Evolutionary conservation across 2,329 filamentous ascomycete genomes (phyloP).

Genomic region (Ceratocystiopsis sp.): DNA sequence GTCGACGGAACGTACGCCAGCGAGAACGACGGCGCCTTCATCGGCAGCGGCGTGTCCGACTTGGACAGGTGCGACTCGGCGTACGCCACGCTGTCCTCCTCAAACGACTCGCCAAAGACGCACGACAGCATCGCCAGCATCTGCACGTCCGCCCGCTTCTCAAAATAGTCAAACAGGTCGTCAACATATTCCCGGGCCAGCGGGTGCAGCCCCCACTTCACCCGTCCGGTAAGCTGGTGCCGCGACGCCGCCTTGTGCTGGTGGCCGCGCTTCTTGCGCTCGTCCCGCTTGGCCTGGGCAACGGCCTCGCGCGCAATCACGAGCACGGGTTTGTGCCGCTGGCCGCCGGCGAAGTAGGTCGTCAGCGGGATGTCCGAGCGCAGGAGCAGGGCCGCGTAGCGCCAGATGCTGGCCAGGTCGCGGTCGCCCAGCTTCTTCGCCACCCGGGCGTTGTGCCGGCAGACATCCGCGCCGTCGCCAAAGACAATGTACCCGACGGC

Average conservation of each 20-base stretch:
- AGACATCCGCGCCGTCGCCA: conserved; percentile 65
- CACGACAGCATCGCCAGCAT: conserved; percentile 59
- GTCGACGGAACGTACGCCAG: conserved; percentile 47
- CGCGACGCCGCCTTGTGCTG: neutral
- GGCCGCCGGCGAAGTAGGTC: conserved; percentile 14
- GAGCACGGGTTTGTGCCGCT: conserved; percentile 42
- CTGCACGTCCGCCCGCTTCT: conserved; percentile 44
- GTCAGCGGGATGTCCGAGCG: conserved; percentile 57
- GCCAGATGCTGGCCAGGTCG: conserved; percentile 72
- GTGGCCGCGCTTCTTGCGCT: conserved; percentile 1
- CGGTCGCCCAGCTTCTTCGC: conserved; percentile 52
- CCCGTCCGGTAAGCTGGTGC: conserved; percentile 32
- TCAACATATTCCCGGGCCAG: conserved; percentile 43
- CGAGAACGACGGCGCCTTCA: conserved; percentile 50
- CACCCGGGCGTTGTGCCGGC: conserved; percentile 64
- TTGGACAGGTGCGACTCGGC: conserved; percentile 38
- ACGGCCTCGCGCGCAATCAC: conserved; percentile 51
- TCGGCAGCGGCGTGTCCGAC: conserved; percentile 43
- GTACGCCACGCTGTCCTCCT: conserved; percentile 42
- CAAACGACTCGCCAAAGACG: conserved; percentile 45
- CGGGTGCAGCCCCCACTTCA: conserved; percentile 52
- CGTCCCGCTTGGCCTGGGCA: conserved; percentile 19
- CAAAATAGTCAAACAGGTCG: conserved; percentile 47
- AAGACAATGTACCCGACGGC: conserved; percentile 72
- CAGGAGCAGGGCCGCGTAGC: conserved; percentile 59